These are phyloP conservation scores for Suillus ampliporus DNA, from an alignment of 768 basidiomycete species.

Conservation along the genomic window DNA sequence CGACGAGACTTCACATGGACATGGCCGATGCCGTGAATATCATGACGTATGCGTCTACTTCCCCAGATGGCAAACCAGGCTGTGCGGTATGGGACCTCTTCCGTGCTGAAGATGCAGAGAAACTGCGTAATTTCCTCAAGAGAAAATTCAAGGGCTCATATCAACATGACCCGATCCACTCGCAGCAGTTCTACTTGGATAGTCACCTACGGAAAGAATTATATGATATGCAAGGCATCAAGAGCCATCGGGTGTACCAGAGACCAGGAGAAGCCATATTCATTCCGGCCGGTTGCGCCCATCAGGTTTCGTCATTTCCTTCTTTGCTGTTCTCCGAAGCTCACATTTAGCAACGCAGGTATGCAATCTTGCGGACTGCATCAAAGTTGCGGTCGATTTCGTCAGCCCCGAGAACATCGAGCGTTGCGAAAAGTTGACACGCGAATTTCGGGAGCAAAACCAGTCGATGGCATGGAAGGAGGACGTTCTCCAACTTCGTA, in stretches of 20 bases:
- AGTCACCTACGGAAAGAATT: constrained; percentile 68
- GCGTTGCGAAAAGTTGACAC: constrained; percentile 83
- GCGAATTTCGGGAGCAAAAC: constrained; percentile 91
- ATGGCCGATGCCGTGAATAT: constrained; percentile 94
- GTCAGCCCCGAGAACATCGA: constrained; percentile 92
- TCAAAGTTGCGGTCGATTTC: constrained; percentile 96
- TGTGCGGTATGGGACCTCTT: constrained; percentile 94
- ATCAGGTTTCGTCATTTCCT: constrained; percentile 63
- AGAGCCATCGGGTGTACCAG: constrained; percentile 86
- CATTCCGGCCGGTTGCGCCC: constrained; percentile 93
- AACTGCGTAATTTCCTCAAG: constrained; percentile 75
- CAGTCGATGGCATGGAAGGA: constrained; percentile 90
- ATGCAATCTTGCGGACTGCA: constrained; percentile 90
- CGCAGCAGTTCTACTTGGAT: constrained; percentile 88
- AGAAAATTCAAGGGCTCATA: constrained; percentile 61
- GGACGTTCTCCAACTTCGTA: constrained; percentile 88
- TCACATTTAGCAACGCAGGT: constrained; percentile 54
- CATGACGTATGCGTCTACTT: constrained; percentile 73
- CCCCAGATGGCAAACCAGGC: constrained; percentile 66
- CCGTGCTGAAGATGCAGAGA: constrained; percentile 79
- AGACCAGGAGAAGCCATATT: constrained; percentile 92
- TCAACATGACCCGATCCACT: constrained; percentile 86
- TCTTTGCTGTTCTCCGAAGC: constrained; percentile 4
- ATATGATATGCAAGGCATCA: constrained; percentile 69
- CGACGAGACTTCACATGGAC: constrained; percentile 92